These are phyloP conservation scores for Stephania cephalantha DNA, from an alignment of 164 flowering plant species.

Conservation along the genomic window DNA sequence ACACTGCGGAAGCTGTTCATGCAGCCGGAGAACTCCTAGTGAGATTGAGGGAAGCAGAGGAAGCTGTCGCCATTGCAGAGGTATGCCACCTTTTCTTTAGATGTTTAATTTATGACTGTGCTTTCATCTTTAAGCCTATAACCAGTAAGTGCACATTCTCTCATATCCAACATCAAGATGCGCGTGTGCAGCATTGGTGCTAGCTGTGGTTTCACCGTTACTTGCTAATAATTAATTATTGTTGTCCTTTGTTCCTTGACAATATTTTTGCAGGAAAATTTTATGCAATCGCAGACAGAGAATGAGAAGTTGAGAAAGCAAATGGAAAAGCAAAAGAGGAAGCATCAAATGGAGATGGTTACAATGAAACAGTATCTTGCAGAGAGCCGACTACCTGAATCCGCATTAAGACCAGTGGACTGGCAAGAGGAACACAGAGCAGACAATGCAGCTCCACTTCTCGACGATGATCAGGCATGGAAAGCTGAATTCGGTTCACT, in stretches of 20 bases:
- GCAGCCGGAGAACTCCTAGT: conserved; percentile 97
- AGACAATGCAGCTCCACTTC: conserved; percentile 8
- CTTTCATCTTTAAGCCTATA: neutral
- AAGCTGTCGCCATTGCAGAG: conserved; percentile 65
- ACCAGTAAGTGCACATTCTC: neutral
- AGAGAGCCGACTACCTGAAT: conserved; percentile 79
- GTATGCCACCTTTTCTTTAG: conserved; percentile 25
- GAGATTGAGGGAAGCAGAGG: conserved; percentile 87
- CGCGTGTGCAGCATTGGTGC: neutral
- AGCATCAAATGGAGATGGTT: conserved; percentile 89
- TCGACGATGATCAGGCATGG: conserved; percentile 86
- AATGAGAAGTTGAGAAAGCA: conserved; percentile 75
- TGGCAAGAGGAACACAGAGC: conserved; percentile 35
- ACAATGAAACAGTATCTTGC: conserved; percentile 92
- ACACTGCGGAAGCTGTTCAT: conserved; percentile 98
- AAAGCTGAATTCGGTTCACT: conserved; percentile 76
- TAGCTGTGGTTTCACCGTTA: neutral
- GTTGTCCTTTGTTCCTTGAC: neutral
- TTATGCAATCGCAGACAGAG: conserved; percentile 45
- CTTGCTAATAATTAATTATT: neutral
- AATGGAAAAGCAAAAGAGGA: conserved; percentile 77
- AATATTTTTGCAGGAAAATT: conserved; percentile 48
- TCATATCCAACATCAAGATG: no score
- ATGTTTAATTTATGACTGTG: no score
- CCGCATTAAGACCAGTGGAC: conserved; percentile 60